phyloP scores from a whole-genome alignment of 768 basidiomycete genomes.

The Dentipellis fragilis region DNA sequence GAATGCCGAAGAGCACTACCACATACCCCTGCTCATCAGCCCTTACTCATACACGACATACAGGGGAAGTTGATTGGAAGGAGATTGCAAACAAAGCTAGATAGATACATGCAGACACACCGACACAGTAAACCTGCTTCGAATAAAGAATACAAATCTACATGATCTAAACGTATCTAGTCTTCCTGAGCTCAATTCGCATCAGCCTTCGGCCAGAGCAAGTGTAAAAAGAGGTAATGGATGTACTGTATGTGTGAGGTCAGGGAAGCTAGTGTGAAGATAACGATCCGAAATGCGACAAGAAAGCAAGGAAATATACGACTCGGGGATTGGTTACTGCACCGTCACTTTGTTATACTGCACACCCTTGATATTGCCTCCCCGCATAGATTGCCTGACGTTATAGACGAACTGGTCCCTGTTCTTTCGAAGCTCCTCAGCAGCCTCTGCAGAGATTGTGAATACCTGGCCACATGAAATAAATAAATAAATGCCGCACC shows the following conservation, averaged over 20 bases:
- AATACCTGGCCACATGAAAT: neutral
- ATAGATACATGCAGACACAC: neutral
- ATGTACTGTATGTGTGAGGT: neutral
- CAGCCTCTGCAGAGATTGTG: conserved; percentile 64
- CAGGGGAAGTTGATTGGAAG: conserved; percentile 59
- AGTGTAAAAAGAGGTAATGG: neutral
- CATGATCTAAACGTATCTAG: neutral
- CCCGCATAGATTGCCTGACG: conserved; percentile 83
- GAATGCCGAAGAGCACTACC: conserved; percentile 74
- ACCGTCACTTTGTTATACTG: conserved; percentile 68
- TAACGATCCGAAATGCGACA: neutral
- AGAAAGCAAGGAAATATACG: neutral
- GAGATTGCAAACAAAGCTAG: neutral
- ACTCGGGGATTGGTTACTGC: conserved; percentile 19
- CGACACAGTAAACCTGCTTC: neutral
- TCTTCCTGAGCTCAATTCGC: too few species aligned
- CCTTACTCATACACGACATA: conserved; percentile 91
- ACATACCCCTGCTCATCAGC: conserved; percentile 86
- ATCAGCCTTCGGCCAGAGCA: neutral
- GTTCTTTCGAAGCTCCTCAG: conserved; percentile 85
- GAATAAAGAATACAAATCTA: neutral
- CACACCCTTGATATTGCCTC: conserved; percentile 66
- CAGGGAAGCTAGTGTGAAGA: neutral
- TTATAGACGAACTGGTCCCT: conserved; percentile 76
- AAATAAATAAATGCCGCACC: conserved; percentile 41